phyloP scores from a whole-genome alignment of 345 rosid genomes.

The Luvunga scandens region DNA sequence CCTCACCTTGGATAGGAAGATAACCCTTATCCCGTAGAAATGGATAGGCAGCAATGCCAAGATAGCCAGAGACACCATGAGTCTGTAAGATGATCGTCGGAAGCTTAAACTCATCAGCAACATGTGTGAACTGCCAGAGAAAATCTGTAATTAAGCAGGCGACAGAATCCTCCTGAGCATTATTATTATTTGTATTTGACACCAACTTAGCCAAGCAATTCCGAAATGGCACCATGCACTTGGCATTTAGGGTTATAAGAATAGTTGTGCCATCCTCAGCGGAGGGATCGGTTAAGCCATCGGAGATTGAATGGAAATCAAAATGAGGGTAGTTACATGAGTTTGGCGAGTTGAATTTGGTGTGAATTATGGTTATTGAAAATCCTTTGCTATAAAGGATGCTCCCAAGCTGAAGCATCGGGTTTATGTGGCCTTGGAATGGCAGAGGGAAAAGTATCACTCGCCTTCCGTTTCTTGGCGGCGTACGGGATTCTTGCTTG shows the following conservation, averaged over 20 bases:
- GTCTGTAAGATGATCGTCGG: constrained; percentile 48
- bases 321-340: constrained; percentile 41
- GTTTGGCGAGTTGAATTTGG: neutral
- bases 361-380: neutral
- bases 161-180: constrained; percentile 12
- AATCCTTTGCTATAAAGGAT: constrained; percentile 33
- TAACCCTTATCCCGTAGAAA: neutral
- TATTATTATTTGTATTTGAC: neutral
- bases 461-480: constrained; percentile 21
- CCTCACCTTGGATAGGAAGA: constrained; percentile 29
- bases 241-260: constrained; percentile 26
- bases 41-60: constrained; percentile 20
- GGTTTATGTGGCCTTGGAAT: constrained; percentile 52
- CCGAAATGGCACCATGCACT: constrained; percentile 31
- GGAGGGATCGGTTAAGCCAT: constrained; percentile 12
- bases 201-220: constrained; percentile 32
- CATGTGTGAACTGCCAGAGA: constrained; percentile 30
- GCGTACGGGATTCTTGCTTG: constrained; percentile 5
- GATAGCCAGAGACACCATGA: constrained; percentile 23
- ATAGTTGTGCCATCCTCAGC: constrained; percentile 12
- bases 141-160: constrained; percentile 50
- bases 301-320: constrained; percentile 36
- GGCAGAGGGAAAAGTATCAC: constrained; percentile 52
- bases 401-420: constrained; percentile 58
- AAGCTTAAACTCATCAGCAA: constrained; percentile 35